phyloP scores from a whole-genome alignment of 306 rosid species.

The Carpinus viminea region DNA sequence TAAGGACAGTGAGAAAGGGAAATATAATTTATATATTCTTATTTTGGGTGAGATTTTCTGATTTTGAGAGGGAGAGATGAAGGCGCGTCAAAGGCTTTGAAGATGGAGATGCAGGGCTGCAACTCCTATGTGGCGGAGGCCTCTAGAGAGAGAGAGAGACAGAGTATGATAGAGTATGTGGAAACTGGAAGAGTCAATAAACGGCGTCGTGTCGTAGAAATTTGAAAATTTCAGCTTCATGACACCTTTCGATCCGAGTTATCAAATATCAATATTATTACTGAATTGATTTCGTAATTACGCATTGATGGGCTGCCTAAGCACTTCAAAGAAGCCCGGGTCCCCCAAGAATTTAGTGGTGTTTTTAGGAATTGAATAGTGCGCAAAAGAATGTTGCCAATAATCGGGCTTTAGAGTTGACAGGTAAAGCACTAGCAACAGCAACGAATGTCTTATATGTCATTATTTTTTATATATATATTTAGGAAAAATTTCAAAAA shows the following conservation, averaged over 20 bases:
- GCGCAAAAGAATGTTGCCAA: no score
- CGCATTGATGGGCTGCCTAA: no score
- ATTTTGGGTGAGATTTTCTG: background rate
- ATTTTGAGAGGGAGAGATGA: background rate
- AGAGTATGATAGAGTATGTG: background rate
- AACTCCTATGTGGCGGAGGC: slow-evolving; percentile 20
- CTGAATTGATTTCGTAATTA: background rate
- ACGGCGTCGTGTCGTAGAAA: slow-evolving; percentile 6
- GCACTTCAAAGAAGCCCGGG: no score
- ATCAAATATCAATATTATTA: no score
- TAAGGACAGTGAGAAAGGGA: background rate
- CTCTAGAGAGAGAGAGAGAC: background rate
- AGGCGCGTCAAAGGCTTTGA: slow-evolving; percentile 18
- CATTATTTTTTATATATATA: no score
- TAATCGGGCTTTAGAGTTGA: no score
- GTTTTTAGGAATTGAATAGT: no score
- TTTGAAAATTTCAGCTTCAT: background rate
- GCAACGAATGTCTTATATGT: no score
- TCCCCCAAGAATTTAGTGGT: no score
- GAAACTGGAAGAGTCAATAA: background rate
- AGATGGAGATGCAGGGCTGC: slow-evolving; percentile 19
- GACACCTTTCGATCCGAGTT: background rate
- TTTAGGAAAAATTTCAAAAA: no score
- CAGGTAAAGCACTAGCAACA: no score
- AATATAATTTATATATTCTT: background rate